Conservation (phyloP, 305 asterid genomes). For the Fraxinus floribunda region DNA sequence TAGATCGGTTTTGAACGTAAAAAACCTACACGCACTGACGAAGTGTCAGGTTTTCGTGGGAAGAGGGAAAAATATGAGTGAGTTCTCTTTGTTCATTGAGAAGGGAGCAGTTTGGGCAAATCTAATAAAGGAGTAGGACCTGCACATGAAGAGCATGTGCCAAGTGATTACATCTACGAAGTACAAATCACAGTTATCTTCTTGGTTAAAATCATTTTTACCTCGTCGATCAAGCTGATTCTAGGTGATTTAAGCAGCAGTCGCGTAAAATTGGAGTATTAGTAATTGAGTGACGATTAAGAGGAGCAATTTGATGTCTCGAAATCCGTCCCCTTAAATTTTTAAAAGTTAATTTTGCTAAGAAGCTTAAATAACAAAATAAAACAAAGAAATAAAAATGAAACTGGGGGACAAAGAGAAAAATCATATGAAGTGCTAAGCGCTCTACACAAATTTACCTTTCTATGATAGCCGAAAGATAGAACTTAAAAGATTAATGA, state of each 20-base stretch:
- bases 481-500: neutral
- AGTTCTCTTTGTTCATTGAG: constrained; percentile 12
- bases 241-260: neutral
- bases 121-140: constrained; percentile 28
- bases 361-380: neutral
- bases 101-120: constrained; percentile 37
- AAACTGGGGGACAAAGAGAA: neutral
- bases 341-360: no score
- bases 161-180: neutral
- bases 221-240: neutral
- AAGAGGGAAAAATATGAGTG: neutral
- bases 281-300: neutral
- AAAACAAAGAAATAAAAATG: no score
- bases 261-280: neutral
- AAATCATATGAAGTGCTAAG: neutral
- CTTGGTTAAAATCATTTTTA: neutral
- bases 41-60: constrained; percentile 26
- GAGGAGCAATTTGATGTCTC: neutral
- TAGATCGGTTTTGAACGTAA: neutral
- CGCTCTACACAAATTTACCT: neutral
- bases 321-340: neutral
- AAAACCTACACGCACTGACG: constrained; percentile 17
- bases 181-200: neutral
- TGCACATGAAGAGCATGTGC: constrained; percentile 41
- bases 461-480: neutral